Evolutionary conservation across 2,329 filamentous ascomycete genomes (phyloP), one percentile per base, ranked within the genome.

Genomic region (Aspergillus intermedius): DNA sequence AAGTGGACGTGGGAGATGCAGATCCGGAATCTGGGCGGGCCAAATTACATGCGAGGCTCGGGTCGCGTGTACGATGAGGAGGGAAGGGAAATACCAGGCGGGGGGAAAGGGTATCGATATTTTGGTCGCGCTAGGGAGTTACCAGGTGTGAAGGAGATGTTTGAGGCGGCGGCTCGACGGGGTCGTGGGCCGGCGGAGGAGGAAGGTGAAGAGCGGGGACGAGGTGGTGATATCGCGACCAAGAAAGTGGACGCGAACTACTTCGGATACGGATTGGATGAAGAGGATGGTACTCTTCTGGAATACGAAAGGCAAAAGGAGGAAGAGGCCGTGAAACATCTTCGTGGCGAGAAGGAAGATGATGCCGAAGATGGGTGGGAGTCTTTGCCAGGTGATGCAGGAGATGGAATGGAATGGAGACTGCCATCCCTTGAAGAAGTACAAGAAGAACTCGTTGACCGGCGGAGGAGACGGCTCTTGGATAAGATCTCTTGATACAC

Each of bases 1-100:
- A 98, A 98, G 73, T 90, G 94, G 79, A 91, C 95, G 80, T 98
- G 93, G 93, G 93, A 98, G 76, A 82, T 93, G 60, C 90, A 96
- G 72, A 96, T 98, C 59, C 81, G 91, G 50, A 94, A 95, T 62
- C 69, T 97, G 21, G 93, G 93, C n/a, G 93, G 93, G 2, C 93
- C 93, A 25, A 97, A 97, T 71, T 98, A 97, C 69, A 95, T 93
- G 86, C 79, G 90, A 44, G 81, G 81, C 4, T 80, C 78, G 0
- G 82, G 77, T 25, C 82, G 82, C 55, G 77, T 87, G 44, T 88
- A 87, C 67, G 86, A 89, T 64, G 86, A 88, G 61, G 78, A 83
- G 49, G 86, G 86, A 1, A 73, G 82, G 43, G 86, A 88, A 65
- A 84, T 89, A 76, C 56, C 74, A 39, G 69, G 74, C 30, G 88